Conservation (phyloP, 2,329 filamentous ascomycete species). For the Cladosporium halotolerans region DNA sequence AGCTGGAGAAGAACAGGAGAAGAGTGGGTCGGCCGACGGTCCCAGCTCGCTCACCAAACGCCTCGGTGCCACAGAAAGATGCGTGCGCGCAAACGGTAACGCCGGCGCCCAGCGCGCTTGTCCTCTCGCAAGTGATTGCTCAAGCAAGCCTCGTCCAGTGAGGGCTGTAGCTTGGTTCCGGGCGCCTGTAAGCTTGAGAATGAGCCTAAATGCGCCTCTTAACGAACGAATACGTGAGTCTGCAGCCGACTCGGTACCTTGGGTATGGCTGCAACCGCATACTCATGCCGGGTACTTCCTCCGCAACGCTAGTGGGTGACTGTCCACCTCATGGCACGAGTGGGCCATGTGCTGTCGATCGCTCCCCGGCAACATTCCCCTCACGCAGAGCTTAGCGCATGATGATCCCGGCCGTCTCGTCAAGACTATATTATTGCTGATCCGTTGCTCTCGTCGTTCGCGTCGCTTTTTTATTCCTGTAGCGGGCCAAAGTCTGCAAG, state of each 20-base stretch:
- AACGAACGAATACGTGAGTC: neutral
- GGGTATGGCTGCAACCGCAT: neutral
- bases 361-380: slow-evolving; percentile 7
- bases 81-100: no score
- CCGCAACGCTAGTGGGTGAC: slow-evolving; percentile 2
- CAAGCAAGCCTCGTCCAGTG: neutral
- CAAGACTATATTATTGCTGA: slow-evolving; percentile 7
- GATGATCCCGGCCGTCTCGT: neutral
- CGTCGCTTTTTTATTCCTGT: no score
- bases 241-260: slow-evolving; percentile 2
- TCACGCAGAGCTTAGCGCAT: slow-evolving; percentile 5
- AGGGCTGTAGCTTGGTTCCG: neutral
- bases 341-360: slow-evolving; percentile 10
- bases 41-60: no score
- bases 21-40: no score
- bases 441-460: neutral
- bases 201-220: slow-evolving; percentile 2
- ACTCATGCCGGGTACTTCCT: neutral
- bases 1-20: no score
- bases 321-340: slow-evolving; percentile 8
- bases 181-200: slow-evolving; percentile 5
- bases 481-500: no score
- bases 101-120: neutral
- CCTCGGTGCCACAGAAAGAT: no score
- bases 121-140: neutral